Base-by-base conservation (phyloP, 2,329 filamentous ascomycete genomes). In the Ilyonectria destructans region DNA sequence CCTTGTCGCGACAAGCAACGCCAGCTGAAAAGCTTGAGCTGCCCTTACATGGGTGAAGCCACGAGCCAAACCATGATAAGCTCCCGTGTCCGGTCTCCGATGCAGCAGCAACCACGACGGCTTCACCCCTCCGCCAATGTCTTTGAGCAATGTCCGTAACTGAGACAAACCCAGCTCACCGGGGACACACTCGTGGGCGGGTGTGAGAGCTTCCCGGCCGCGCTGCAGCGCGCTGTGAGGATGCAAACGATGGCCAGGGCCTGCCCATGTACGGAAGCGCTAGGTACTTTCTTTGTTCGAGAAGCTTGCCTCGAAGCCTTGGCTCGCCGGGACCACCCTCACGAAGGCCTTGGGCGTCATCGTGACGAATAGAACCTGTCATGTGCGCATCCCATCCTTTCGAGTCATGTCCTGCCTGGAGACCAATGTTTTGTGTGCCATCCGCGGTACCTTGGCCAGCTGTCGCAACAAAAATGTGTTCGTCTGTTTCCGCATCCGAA, bases 121-220 rank as follows among this genome's bases (percentile, higher is more conserved):
- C 26, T 9, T 48, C 54, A 45, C 37, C 52, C 40, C 59, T 49
- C 31, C 48, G 21, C n/a, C 17, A 3, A 26, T 60, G 62, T 61
- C 57, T 56, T 43, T 57, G 33, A 54, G 17, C 19, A 52, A 37
- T 37, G 17, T 10, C 40, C 21, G 29, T n/a, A 35, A 57, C 45
- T 62, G 46, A 62, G 58, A 67, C 64, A 62, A 52, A n/a, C 29
- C 29, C 58, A 58, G 23, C 58, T 54, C 40, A 6, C 17, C 52
- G 37, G 54, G 48, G 29, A 57, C 48, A 65, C 33, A 43, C 33
- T 52, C 54, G 58, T 35, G 35, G 52, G 33, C 64, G 64, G 64
- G 35, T 62, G 64, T 52, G 58, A 54, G 35, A 46, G 52, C 52
- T 37, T 31, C 64, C 58, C 26, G 45, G 33, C 37, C 13, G 46